A percentile compares a stretch with the other conserved stretches of the same genome.
Conservation (phyloP, 2,329 filamentous ascomycete species). For the Fusarium oligoseptatum region DNA sequence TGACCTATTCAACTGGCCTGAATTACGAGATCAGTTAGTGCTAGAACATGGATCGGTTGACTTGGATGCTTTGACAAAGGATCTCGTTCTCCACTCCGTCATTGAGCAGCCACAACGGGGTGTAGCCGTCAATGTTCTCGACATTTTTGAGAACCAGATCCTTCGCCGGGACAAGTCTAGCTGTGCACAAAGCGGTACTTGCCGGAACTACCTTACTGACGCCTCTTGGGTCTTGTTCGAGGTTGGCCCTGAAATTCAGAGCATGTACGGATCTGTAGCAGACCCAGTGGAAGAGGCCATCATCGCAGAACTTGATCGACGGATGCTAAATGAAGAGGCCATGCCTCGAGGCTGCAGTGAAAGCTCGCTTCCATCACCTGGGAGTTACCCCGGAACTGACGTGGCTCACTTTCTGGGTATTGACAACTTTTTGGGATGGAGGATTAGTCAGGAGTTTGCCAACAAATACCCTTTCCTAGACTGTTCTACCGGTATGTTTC, state of each 20-base stretch:
- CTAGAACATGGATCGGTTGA: neutral
- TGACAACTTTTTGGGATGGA: neutral
- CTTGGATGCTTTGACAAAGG: neutral
- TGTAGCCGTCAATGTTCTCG: neutral
- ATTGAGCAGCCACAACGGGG: neutral
- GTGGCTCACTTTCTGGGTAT: neutral
- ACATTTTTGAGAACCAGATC: neutral
- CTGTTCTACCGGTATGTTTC: neutral
- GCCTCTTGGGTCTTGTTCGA: neutral
- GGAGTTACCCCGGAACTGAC: neutral
- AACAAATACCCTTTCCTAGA: neutral
- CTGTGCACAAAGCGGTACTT: neutral
- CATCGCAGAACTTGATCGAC: neutral
- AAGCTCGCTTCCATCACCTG: neutral
- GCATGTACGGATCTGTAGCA: neutral
- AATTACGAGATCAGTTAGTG: neutral
- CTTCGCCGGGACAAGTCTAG: neutral
- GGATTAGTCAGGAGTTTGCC: neutral
- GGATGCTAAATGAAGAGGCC: neutral
- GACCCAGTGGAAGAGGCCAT: neutral
- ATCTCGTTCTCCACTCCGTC: neutral
- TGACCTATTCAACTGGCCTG: neutral
- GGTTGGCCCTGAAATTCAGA: neutral
- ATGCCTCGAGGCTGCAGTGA: neutral
- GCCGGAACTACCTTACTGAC: neutral